phyloP scores from a whole-genome alignment of 2,329 filamentous ascomycete genomes.

The Penicillium crustosum region DNA sequence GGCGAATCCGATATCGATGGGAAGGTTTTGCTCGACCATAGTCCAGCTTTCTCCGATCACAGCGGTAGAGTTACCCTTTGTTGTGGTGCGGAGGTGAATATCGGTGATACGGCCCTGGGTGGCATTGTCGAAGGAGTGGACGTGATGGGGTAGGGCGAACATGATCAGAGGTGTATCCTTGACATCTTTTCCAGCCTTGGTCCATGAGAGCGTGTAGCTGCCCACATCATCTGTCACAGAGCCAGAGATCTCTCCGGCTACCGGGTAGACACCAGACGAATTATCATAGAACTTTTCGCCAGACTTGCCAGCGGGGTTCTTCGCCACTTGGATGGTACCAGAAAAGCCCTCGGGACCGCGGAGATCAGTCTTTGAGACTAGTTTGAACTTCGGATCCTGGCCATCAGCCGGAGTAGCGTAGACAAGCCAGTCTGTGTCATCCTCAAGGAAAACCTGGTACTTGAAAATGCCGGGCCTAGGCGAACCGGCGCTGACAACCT shows the following conservation, averaged over 20 bases:
- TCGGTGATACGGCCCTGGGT: constrained; percentile 52
- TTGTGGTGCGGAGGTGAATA: constrained; percentile 72
- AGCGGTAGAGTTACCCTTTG: constrained; percentile 76
- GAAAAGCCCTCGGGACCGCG: constrained; percentile 67
- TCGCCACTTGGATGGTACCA: constrained; percentile 80
- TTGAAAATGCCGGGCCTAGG: constrained; percentile 69
- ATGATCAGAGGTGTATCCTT: constrained; percentile 65
- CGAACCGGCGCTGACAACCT: constrained; percentile 55
- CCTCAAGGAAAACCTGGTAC: constrained; percentile 70
- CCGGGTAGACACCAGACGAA: constrained; percentile 73
- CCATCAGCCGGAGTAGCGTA: constrained; percentile 67
- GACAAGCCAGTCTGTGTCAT: constrained; percentile 74
- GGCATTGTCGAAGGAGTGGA: constrained; percentile 67
- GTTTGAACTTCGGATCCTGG: constrained; percentile 63
- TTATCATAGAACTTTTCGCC: constrained; percentile 72
- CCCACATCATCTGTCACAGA: constrained; percentile 57
- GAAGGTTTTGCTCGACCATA: constrained; percentile 72
- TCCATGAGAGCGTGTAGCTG: constrained; percentile 71
- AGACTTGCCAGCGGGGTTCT: constrained; percentile 60
- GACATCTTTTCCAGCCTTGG: constrained; percentile 64
- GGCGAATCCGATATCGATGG: constrained; percentile 70
- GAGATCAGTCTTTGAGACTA: constrained; percentile 65
- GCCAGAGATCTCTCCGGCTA: constrained; percentile 64
- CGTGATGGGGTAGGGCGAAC: constrained; percentile 86
- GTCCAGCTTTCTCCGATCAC: constrained; percentile 74